Conservation (phyloP, 306 rosid genomes). For the Prunus dulcis region DNA sequence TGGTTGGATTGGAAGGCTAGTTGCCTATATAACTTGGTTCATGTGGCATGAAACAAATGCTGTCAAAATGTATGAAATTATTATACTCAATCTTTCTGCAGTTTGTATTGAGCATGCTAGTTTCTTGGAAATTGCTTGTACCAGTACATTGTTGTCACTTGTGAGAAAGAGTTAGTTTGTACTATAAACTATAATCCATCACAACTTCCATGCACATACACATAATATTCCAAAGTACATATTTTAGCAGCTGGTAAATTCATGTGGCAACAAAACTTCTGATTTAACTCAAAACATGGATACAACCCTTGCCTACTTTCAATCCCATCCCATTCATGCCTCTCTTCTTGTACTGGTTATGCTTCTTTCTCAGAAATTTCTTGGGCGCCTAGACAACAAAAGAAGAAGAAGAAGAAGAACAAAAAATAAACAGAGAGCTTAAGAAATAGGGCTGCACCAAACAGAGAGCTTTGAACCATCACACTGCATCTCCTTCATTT, state of each 20-base stretch:
- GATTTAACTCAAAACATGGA: not conserved
- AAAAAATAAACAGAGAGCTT: not conserved
- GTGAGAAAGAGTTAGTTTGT: not conserved
- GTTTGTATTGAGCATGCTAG: conserved; percentile 6
- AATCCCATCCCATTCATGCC: not conserved
- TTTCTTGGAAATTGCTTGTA: conserved; percentile 26
- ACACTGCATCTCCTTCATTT: no score
- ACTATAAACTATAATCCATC: not conserved
- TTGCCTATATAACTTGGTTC: conserved; percentile 6
- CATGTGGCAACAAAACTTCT: not conserved
- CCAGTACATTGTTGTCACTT: not conserved
- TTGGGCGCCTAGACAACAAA: not conserved
- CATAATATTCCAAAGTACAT: not conserved
- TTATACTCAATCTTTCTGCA: not conserved
- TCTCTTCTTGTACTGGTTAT: not conserved
- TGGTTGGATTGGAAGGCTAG: not conserved
- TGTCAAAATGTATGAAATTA: not conserved
- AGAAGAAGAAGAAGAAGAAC: not conserved
- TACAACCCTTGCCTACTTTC: not conserved
- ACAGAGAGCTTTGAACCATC: no score
- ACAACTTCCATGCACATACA: not conserved
- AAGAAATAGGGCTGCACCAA: no score
- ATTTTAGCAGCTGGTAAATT: not conserved
- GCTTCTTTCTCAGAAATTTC: conserved; percentile 24
- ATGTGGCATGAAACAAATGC: not conserved